These are phyloP conservation scores for Boletus sensibilis DNA, from an alignment of 768 basidiomycete genomes.

Conservation along the genomic window DNA sequence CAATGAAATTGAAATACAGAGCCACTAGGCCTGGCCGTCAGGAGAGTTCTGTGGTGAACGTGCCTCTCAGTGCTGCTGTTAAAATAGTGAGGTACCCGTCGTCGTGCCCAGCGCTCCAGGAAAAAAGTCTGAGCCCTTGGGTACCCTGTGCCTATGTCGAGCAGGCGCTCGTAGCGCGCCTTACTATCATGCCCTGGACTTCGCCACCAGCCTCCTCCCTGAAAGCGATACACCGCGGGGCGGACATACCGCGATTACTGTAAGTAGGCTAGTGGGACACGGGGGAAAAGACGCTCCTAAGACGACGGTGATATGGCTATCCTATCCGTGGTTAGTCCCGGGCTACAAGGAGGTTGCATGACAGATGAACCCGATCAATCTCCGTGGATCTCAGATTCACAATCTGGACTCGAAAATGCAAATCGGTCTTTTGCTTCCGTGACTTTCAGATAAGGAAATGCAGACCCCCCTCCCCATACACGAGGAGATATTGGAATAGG, in stretches of 20 bases:
- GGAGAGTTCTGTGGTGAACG: not conserved
- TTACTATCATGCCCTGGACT: not conserved
- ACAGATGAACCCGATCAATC: conserved; percentile 14
- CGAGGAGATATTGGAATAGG: not conserved
- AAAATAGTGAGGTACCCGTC: not conserved
- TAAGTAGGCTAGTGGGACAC: not conserved
- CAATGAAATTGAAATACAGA: not conserved
- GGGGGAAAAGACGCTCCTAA: conserved; percentile 4
- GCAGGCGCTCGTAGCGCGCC: no score
- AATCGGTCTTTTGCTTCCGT: conserved; percentile 21
- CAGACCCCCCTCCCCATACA: not conserved
- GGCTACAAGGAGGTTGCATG: conserved; percentile 8
- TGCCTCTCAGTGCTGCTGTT: not conserved
- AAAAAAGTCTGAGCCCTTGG: not conserved
- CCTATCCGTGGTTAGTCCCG: conserved; percentile 5
- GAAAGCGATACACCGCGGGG: not conserved
- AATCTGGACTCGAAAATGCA: conserved; percentile 21
- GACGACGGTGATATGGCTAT: not conserved
- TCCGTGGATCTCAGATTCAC: conserved; percentile 29
- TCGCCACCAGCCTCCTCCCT: not conserved
- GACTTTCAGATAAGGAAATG: not conserved
- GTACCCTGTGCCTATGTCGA: not conserved
- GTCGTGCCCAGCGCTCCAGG: not conserved
- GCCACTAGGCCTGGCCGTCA: not conserved
- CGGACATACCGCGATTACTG: not conserved